Evolutionary conservation across 75 land plant genomes (phyloP).

Genomic region (Pinus tabuliformis): DNA sequence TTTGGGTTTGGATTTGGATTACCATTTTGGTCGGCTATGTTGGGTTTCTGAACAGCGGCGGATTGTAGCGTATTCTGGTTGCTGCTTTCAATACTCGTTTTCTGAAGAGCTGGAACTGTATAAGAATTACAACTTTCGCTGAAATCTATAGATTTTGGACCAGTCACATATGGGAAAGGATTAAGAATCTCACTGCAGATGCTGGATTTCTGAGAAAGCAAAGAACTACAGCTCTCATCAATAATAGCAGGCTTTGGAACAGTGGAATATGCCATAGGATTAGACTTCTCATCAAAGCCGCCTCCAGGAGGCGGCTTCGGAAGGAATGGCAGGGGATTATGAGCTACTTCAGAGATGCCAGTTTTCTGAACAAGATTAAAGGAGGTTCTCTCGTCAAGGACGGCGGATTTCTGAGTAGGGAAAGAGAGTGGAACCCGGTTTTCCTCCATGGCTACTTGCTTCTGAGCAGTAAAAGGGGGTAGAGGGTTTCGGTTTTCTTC

Average conservation of each 20-base stretch:
- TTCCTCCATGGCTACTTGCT: background rate
- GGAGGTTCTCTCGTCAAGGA: background rate
- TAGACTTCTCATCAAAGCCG: slow-evolving; percentile 4
- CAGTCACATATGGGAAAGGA: background rate
- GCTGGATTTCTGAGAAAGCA: background rate
- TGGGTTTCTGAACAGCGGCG: background rate
- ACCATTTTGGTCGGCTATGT: background rate
- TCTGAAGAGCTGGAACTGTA: background rate
- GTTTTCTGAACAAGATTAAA: background rate
- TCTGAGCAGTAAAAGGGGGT: background rate
- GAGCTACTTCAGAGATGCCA: background rate
- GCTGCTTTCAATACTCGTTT: background rate
- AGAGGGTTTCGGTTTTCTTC: background rate
- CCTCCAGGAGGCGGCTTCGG: background rate
- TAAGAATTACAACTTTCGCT: background rate
- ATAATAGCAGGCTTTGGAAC: background rate
- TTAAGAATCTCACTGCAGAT: background rate
- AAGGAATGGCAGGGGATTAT: background rate
- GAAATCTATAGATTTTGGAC: background rate
- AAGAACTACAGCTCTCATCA: background rate
- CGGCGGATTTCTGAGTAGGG: background rate
- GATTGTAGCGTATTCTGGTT: background rate
- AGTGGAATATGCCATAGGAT: background rate
- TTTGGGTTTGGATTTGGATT: background rate
- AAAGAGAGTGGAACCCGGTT: background rate